A percentile compares a stretch with the other conserved stretches of the same genome.
Conservation (phyloP, 2,329 filamentous ascomycete genomes). For the Lachnum nothofagi region DNA sequence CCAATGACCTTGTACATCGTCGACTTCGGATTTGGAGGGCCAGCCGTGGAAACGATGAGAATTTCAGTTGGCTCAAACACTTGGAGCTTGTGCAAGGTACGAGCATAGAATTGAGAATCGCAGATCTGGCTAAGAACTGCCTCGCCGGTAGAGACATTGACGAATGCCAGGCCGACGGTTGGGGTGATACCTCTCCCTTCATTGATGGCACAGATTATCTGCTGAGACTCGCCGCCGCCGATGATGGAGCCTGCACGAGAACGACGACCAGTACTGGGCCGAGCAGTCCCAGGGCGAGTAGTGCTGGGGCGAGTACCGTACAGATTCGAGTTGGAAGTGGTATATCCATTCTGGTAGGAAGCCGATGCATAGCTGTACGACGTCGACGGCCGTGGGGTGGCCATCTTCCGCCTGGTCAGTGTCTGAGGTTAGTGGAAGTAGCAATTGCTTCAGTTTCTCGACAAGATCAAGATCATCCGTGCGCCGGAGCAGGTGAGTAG, state of each 20-base stretch:
- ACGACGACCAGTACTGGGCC: slow-evolving; percentile 28
- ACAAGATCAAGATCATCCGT: neutral
- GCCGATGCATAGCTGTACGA: slow-evolving; percentile 25
- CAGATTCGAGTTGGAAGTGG: slow-evolving; percentile 28
- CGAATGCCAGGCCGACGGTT: slow-evolving; percentile 76
- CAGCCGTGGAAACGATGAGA: slow-evolving; percentile 68
- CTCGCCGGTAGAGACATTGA: slow-evolving; percentile 82
- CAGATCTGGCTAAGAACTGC: slow-evolving; percentile 84
- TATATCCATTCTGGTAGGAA: slow-evolving; percentile 26
- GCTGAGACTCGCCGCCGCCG: slow-evolving; percentile 52
- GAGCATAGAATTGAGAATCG: slow-evolving; percentile 87
- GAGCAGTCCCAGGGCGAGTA: slow-evolving; percentile 26
- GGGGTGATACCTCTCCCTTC: slow-evolving; percentile 85
- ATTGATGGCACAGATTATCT: slow-evolving; percentile 80
- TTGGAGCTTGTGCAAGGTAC: slow-evolving; percentile 79
- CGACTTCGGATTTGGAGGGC: slow-evolving; percentile 59
- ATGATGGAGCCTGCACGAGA: slow-evolving; percentile 28
- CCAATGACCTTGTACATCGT: slow-evolving; percentile 70
- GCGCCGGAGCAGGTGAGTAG: no score
- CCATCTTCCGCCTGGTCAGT: slow-evolving; percentile 7
- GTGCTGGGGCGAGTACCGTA: slow-evolving; percentile 26
- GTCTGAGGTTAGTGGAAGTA: slow-evolving; percentile 1
- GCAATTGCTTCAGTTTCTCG: neutral
- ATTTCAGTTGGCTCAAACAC: slow-evolving; percentile 77
- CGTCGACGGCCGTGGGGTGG: slow-evolving; percentile 22